Conservation (phyloP, 1,139 yeast genomes). For the Debaryomycetaceae sp. region DNA sequence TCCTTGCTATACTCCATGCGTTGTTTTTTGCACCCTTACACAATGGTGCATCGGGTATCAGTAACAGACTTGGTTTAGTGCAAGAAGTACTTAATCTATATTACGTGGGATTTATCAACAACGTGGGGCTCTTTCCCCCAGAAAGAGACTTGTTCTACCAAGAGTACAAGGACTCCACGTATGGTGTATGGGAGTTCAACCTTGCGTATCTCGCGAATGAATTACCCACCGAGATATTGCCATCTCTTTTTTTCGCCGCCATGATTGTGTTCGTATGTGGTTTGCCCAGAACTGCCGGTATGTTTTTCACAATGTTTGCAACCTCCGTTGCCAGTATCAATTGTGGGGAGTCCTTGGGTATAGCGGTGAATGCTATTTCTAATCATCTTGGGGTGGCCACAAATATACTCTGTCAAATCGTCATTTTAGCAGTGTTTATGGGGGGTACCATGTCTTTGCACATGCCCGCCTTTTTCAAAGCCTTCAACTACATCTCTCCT, state of each 20-base stretch:
- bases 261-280: slow-evolving; percentile 71
- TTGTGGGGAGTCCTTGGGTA: slow-evolving; percentile 83
- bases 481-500: slow-evolving; percentile 71
- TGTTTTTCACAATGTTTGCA: slow-evolving; percentile 65
- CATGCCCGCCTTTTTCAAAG: slow-evolving; percentile 67
- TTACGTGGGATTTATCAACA: slow-evolving; percentile 77
- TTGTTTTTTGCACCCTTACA: slow-evolving; percentile 70
- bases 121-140: slow-evolving; percentile 68
- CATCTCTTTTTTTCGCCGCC: slow-evolving; percentile 56
- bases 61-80: slow-evolving; percentile 66
- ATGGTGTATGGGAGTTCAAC: slow-evolving; percentile 66
- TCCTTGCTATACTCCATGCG: slow-evolving; percentile 63
- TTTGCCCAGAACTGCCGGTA: slow-evolving; percentile 61
- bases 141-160: slow-evolving; percentile 76
- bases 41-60: slow-evolving; percentile 54
- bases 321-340: slow-evolving; percentile 55
- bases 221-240: slow-evolving; percentile 66
- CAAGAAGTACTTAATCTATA: slow-evolving; percentile 74
- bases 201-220: slow-evolving; percentile 64
- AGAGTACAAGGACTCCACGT: slow-evolving; percentile 72
- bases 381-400: slow-evolving; percentile 78
- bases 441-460: slow-evolving; percentile 82
- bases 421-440: slow-evolving; percentile 74
- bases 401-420: slow-evolving; percentile 59
- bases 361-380: slow-evolving; percentile 70